Evolutionary conservation across 768 basidiomycete genomes (phyloP).

Genomic region (Gyrodon lividus): DNA sequence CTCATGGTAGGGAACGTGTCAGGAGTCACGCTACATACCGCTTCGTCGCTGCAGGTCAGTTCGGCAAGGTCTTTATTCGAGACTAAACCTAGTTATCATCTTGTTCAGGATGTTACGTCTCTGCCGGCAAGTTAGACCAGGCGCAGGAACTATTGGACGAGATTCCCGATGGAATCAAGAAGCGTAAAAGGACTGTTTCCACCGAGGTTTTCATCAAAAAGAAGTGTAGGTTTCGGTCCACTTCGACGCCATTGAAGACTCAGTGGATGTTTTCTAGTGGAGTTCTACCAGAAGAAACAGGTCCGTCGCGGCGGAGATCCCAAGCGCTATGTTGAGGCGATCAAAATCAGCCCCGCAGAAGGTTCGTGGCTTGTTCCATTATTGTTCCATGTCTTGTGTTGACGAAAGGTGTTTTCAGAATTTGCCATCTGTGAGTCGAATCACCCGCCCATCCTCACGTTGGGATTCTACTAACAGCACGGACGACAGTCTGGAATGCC

Average conservation of each 20-base stretch:
- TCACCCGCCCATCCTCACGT: background rate
- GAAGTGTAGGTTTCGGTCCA: constrained; percentile 49
- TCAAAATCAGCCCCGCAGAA: constrained; percentile 70
- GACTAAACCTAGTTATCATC: background rate
- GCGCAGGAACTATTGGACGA: constrained; percentile 61
- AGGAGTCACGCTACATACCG: constrained; percentile 82
- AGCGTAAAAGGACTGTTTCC: constrained; percentile 66
- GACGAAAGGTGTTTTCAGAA: constrained; percentile 40
- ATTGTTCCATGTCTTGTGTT: background rate
- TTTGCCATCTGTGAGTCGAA: constrained; percentile 61
- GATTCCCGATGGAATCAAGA: constrained; percentile 59
- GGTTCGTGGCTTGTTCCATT: constrained; percentile 39
- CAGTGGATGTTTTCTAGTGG: constrained; percentile 43
- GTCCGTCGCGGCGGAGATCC: constrained; percentile 51
- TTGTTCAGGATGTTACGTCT: constrained; percentile 57
- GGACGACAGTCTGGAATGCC: constrained; percentile 69
- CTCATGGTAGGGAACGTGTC: background rate
- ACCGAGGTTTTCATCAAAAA: constrained; percentile 78
- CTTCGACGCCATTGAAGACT: background rate
- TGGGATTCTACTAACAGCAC: constrained; percentile 4
- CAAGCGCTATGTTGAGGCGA: constrained; percentile 47
- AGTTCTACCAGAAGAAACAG: constrained; percentile 74
- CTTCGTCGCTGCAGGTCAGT: constrained; percentile 66
- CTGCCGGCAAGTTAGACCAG: constrained; percentile 51
- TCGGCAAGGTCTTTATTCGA: background rate